Conservation (phyloP, 2,329 filamentous ascomycete species). For the Periglandula ipomoeae region DNA sequence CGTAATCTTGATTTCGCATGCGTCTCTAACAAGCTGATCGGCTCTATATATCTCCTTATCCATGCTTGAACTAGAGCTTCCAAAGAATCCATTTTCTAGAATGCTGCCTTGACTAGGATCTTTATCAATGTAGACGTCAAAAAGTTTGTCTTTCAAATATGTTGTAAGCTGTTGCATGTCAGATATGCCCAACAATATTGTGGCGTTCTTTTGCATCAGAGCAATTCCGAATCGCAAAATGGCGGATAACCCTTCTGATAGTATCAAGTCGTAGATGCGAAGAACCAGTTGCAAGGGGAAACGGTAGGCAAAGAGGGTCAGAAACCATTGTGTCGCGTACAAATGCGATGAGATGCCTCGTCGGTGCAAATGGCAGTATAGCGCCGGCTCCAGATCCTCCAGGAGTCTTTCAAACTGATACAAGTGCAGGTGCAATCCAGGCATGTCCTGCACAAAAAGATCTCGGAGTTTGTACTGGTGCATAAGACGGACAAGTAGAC, state of each 20-base stretch:
- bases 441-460: conserved; percentile 93
- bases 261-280: conserved; percentile 89
- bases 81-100: conserved; percentile 94
- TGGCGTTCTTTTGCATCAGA: conserved; percentile 89
- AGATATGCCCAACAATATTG: conserved; percentile 68
- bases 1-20: conserved; percentile 78
- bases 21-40: conserved; percentile 86
- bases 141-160: conserved; percentile 87
- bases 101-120: conserved; percentile 87
- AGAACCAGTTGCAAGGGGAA: conserved; percentile 95
- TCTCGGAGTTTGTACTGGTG: conserved; percentile 91
- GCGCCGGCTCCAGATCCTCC: conserved; percentile 85
- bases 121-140: conserved; percentile 95
- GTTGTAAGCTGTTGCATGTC: conserved; percentile 86
- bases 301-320: conserved; percentile 96
- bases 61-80: conserved; percentile 74
- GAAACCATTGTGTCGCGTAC: conserved; percentile 98
- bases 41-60: conserved; percentile 96
- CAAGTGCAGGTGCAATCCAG: conserved; percentile 82
- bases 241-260: conserved; percentile 86
- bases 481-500: conserved; percentile 87
- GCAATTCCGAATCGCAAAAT: conserved; percentile 93
- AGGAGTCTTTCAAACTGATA: conserved; percentile 93
- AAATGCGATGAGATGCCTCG: conserved; percentile 82
- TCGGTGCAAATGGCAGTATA: conserved; percentile 89